A percentile compares a stretch with the other conserved stretches of the same genome.
These are phyloP conservation scores for Nakazawaea ishiwadae DNA, from an alignment of 805 yeast species.

Conservation along the genomic window DNA sequence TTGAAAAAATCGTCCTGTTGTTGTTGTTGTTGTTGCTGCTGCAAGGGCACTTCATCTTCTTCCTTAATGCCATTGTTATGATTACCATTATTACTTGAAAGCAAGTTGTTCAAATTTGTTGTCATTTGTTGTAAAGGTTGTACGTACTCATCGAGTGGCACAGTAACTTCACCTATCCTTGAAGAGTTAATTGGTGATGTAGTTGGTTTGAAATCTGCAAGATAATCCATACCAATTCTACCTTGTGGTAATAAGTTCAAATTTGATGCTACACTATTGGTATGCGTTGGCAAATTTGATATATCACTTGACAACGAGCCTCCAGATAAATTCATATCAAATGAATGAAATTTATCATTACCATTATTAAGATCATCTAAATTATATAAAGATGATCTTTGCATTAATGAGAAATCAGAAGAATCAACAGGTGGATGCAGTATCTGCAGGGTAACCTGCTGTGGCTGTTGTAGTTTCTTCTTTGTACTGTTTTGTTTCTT, in stretches of 20 bases:
- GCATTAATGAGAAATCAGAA: constrained; percentile 5
- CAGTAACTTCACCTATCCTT: constrained; percentile 12
- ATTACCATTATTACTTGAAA: constrained; percentile 13
- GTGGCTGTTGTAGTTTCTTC: constrained; percentile 3
- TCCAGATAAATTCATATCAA: constrained; percentile 6
- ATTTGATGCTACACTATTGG: constrained; percentile 5
- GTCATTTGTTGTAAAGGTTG: constrained; percentile 32
- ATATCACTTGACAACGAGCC: constrained; percentile 6
- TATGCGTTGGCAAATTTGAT: not conserved
- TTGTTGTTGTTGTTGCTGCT: not conserved
- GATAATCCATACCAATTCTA: constrained; percentile 11
- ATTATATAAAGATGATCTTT: constrained; percentile 8
- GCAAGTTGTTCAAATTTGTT: constrained; percentile 24
- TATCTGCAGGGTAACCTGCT: too few species aligned
- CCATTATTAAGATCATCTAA: not conserved
- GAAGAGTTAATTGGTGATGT: not conserved
- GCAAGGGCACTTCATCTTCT: not conserved
- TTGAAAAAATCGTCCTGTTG: constrained; percentile 2
- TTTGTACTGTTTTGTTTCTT: constrained; percentile 9
- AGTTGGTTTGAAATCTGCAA: constrained; percentile 10
- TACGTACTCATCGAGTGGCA: constrained; percentile 26
- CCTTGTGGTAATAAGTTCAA: constrained; percentile 1
- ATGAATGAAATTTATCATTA: constrained; percentile 2
- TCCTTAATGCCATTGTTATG: not conserved
- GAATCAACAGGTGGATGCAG: not conserved